Base-by-base conservation (phyloP, 176 grass and related monocot species). In the Tillandsia leiboldiana region DNA sequence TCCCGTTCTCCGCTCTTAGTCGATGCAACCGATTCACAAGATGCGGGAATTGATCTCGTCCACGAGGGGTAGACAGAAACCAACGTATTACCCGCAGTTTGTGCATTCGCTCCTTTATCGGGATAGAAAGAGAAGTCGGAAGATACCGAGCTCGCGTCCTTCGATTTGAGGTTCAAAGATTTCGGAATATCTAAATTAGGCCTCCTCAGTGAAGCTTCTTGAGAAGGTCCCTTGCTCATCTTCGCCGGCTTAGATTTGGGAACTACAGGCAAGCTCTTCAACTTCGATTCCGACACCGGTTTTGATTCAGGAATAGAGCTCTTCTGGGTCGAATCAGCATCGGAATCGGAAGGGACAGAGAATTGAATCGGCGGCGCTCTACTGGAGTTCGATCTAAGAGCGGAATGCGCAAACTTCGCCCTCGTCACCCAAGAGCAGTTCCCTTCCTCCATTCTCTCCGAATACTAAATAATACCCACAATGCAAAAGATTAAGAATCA, bases 371-470 rank as follows among this genome's bases (percentile, higher is more conserved):
- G 77, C 58, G 82, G 79, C 79, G 71, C 50, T 66, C 80, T 50
- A 58, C 85, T 66, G 66, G 76, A 80, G 51, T 69, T 79, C 62
- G 73, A 80, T 29, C 83, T 73, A 42, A 85, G 87, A 75, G 90
- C 79, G 10, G 95, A 78, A 63, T 86, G 84, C 11, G 95, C 86
- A 77, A 85, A 99, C 49, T 82, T 83, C n/a, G 90, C 75, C 23
- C 90, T 89, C 73, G 69, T 83, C 53, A 99, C 70, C 95, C 90
- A 99, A 66, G 95, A 99, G 77, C 62, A 84, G 22, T 78, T 76
- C 50, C 93, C 82, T 29, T 93, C 87, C 23, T 90, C 79, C 87
- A 85, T 91, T 53, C 70, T 47, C 63, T 48, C 70, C 56, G 63
- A 26, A 23, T 15, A 51, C 56, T n/a, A 57, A 76, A n/a, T 23